Conservation (phyloP, 768 basidiomycete species). For the Lactarius sanguifluus region DNA sequence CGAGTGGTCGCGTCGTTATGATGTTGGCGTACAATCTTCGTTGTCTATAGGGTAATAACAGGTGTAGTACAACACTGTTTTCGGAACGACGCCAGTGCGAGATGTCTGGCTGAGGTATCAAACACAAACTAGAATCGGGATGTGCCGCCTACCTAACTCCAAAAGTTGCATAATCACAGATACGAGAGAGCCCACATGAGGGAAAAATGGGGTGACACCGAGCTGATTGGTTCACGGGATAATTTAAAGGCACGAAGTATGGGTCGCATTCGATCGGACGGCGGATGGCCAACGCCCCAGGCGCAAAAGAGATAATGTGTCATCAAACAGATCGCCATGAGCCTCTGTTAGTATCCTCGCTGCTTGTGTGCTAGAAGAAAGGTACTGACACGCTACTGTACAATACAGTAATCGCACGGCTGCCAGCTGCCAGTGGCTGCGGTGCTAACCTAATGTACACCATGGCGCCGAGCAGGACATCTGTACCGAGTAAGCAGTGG, state of each 20-base stretch:
- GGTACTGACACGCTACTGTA: too few relatives aligned
- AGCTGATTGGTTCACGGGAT: background rate
- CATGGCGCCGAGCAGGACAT: background rate
- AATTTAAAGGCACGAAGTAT: background rate
- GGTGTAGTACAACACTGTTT: background rate
- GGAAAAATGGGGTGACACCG: background rate
- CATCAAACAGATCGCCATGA: background rate
- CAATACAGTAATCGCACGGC: too few relatives aligned
- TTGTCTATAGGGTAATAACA: background rate
- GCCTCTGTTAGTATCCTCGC: background rate
- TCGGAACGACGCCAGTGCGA: background rate
- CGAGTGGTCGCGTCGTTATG: background rate
- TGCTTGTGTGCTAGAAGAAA: background rate
- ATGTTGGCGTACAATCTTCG: background rate
- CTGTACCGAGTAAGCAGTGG: background rate
- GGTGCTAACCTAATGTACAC: background rate
- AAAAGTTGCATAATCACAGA: background rate
- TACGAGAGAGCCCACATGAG: background rate
- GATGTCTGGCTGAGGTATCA: background rate
- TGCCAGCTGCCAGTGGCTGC: too few relatives aligned
- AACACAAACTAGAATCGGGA: background rate
- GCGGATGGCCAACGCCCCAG: background rate
- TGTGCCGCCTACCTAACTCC: background rate
- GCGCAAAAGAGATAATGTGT: background rate
- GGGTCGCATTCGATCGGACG: background rate